These are phyloP conservation scores for Daldinia concentrica DNA, from an alignment of 495 filamentous ascomycete genomes.

Conservation along the genomic window DNA sequence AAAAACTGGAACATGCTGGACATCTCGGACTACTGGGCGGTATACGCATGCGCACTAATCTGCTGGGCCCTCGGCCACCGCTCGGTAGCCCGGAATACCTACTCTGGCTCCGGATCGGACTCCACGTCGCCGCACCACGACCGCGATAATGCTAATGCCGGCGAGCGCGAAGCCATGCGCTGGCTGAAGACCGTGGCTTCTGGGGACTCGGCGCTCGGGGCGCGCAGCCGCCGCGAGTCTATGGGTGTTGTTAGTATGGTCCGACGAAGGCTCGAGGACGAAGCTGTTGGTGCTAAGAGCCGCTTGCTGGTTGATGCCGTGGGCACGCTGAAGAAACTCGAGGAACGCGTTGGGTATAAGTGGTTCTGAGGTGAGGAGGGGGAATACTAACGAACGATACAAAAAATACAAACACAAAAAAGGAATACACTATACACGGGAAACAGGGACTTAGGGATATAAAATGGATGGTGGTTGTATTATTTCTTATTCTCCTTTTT, in stretches of 20 bases:
- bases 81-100: slow-evolving; percentile 23
- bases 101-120: slow-evolving; percentile 19
- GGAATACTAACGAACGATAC: background rate
- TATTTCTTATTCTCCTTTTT: slow-evolving; percentile 29
- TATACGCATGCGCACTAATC: slow-evolving; percentile 59
- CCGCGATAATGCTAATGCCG: slow-evolving; percentile 32
- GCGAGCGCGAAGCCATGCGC: slow-evolving; percentile 35
- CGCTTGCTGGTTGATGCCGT: slow-evolving; percentile 57
- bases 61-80: slow-evolving; percentile 57
- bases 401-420: slow-evolving; percentile 4
- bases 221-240: slow-evolving; percentile 47
- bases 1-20: slow-evolving; percentile 45
- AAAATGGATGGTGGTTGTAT: slow-evolving; percentile 24
- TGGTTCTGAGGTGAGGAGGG: slow-evolving; percentile 51
- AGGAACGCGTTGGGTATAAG: slow-evolving; percentile 49
- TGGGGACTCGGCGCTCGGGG: slow-evolving; percentile 44
- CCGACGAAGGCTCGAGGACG: slow-evolving; percentile 51
- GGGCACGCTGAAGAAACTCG: slow-evolving; percentile 54
- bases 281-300: slow-evolving; percentile 51
- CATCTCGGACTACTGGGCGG: slow-evolving; percentile 59
- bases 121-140: slow-evolving; percentile 13
- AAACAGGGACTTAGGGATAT: slow-evolving; percentile 12
- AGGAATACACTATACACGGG: background rate
- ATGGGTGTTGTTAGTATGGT: slow-evolving; percentile 53
- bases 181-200: slow-evolving; percentile 43